Base-by-base conservation (phyloP, 2,329 filamentous ascomycete genomes). In the Domatiomyces globalis region DNA sequence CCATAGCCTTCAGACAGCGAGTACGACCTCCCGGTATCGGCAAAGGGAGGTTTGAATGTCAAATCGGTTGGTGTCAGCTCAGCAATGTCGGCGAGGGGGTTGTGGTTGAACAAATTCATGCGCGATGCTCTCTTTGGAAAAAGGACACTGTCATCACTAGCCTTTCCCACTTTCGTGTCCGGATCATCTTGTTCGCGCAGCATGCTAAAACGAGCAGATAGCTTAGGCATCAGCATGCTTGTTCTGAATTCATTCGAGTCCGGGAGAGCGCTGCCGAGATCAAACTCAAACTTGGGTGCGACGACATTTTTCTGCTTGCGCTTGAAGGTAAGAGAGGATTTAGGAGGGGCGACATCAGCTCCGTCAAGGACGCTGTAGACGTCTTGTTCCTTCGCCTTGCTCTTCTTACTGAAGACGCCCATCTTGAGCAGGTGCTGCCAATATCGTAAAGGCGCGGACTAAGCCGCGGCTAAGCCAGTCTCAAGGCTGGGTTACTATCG, bases 161-260 rank as follows among this genome's bases (percentile, higher is more conserved):
- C 90, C 67, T 96, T 95, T 52, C 90, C 90, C 29, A 95, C 77
- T 65, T 88, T 85, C 1, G 87, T 90, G 56, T 74, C 83, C 1
- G 90, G 90, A 62, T 95, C 88, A 65, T 95, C 89, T 66, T 95
- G 90, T 67, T 95, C 90, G 62, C 87, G 77, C 29, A 96, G 73
- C 90, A 96, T 96, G 60, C 90, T 96, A 67, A 98, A 98, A 5
- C 92, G 82, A 10, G 89, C 87, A 0, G 90, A 96, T 4, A 98
- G 76, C 43, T 89, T 90, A 0, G 87, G 89, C 90, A 98, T 94
- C 56, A 98, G 74, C 53, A 98, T 72, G 73, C 92, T 96, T 2
- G 92, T 98, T 52, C 92, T 81, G 67, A 98, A 96, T 63, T 96
- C 84, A 67, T 96, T 87, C 46, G 73, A 82, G 0, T 88, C 76